Evolutionary conservation across 768 basidiomycete genomes (phyloP).

Genomic region (Leccinum rimulosum): DNA sequence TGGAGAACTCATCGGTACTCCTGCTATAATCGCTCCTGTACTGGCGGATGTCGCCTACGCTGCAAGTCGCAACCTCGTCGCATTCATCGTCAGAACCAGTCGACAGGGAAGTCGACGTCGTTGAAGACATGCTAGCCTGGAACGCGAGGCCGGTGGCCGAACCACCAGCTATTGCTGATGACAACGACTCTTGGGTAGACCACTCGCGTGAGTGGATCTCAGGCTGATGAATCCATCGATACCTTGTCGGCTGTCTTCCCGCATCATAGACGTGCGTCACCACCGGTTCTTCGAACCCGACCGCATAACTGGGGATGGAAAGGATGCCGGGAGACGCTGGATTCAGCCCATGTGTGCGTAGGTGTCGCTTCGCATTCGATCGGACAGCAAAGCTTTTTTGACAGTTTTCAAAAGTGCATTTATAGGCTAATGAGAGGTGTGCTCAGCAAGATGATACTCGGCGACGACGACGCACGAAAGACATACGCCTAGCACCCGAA

Average conservation of each 20-base stretch:
- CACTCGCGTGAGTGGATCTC: slow-evolving; percentile 36
- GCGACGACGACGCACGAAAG: background rate
- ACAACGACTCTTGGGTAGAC: slow-evolving; percentile 16
- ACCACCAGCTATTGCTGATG: slow-evolving; percentile 12
- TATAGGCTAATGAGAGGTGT: slow-evolving; percentile 18
- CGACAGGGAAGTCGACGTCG: slow-evolving; percentile 34
- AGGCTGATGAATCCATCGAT: slow-evolving; percentile 42
- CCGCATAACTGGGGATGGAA: slow-evolving; percentile 29
- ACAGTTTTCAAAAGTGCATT: slow-evolving; percentile 61
- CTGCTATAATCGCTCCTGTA: slow-evolving; percentile 28
- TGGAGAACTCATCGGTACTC: slow-evolving; percentile 12
- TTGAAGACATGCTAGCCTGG: slow-evolving; percentile 37
- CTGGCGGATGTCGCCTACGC: slow-evolving; percentile 25
- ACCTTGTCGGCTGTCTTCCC: slow-evolving; percentile 35
- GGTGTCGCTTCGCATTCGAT: slow-evolving; percentile 78
- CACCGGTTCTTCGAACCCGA: slow-evolving; percentile 46
- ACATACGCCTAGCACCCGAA: slow-evolving; percentile 48
- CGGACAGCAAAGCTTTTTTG: slow-evolving; percentile 70
- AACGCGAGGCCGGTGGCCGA: slow-evolving; percentile 33
- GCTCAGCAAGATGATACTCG: slow-evolving; percentile 8
- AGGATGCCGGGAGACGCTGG: slow-evolving; percentile 22
- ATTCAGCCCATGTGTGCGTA: slow-evolving; percentile 67
- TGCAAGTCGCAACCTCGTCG: slow-evolving; percentile 36
- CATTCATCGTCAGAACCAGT: slow-evolving; percentile 30
- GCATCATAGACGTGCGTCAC: slow-evolving; percentile 42